Evolutionary conservation across 352 stramenopile genomes (phyloP).

Genomic region (Thalassiosira hispida): DNA sequence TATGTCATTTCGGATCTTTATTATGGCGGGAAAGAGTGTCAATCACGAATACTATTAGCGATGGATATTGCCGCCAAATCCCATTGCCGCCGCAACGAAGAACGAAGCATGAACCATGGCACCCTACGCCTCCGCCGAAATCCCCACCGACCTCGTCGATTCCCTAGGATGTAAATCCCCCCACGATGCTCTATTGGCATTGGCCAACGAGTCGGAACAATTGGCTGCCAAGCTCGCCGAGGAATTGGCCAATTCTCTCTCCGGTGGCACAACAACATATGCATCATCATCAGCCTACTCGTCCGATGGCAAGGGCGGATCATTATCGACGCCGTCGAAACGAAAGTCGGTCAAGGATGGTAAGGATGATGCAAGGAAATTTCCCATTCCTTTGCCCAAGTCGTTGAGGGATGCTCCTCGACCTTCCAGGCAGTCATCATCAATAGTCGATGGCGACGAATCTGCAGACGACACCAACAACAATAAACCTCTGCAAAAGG

Average conservation of each 20-base stretch:
- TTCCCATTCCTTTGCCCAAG: slow-evolving; percentile 22
- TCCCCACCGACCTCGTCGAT: slow-evolving; percentile 39
- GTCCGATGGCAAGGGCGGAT: slow-evolving; percentile 4
- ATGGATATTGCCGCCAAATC: too few species aligned
- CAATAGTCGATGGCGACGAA: background rate
- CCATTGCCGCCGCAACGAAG: too few species aligned
- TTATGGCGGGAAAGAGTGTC: too few species aligned
- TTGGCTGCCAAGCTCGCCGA: slow-evolving; percentile 19
- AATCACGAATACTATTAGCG: too few species aligned
- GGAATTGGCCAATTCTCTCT: slow-evolving; percentile 45
- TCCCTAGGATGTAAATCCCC: slow-evolving; percentile 32
- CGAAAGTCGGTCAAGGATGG: background rate
- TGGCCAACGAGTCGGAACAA: slow-evolving; percentile 34
- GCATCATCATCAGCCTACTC: background rate
- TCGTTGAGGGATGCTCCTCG: slow-evolving; percentile 37
- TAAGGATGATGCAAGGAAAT: background rate
- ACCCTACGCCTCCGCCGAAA: background rate
- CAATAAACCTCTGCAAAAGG: background rate
- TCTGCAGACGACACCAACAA: slow-evolving; percentile 1
- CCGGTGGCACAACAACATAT: background rate
- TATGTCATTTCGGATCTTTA: too few species aligned
- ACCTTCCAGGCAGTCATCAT: background rate
- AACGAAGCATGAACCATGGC: too few species aligned
- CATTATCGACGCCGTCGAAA: background rate
- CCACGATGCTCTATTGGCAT: slow-evolving; percentile 33